phyloP scores from a whole-genome alignment of 2,329 filamentous ascomycete genomes.

The Fusarium mundagurra region DNA sequence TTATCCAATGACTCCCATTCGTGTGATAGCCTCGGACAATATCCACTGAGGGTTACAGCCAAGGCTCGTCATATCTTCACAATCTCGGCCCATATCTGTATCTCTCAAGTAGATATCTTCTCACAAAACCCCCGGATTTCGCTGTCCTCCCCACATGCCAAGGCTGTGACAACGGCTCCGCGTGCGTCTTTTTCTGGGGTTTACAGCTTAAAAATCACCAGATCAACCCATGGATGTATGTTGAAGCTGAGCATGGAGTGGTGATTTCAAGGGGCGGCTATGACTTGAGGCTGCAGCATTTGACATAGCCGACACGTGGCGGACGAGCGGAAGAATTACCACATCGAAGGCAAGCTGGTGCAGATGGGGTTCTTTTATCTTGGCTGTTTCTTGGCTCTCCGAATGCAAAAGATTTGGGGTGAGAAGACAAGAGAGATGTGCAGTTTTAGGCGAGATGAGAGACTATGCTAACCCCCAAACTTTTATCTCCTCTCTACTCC shows the following conservation, averaged over 20 bases:
- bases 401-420: neutral
- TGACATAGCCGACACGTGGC: conserved; percentile 7
- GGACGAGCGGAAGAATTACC: conserved; percentile 17
- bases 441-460: neutral
- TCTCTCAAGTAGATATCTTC: neutral
- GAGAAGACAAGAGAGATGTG: neutral
- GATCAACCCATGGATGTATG: neutral
- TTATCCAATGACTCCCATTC: neutral
- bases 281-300: neutral
- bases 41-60: neutral
- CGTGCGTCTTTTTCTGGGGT: neutral
- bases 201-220: neutral
- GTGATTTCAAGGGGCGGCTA: conserved; percentile 8
- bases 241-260: neutral
- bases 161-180: neutral
- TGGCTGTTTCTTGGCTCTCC: conserved; percentile 7
- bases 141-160: neutral
- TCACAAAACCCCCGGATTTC: neutral
- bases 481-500: neutral
- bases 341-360: neutral
- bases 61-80: neutral
- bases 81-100: neutral
- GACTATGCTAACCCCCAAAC: neutral
- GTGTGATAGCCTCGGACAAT: neutral
- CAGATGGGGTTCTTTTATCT: neutral